Percentiles rank a stretch among this genome's conserved stretches.
phyloP scores from a whole-genome alignment of 225 moss, liverwort and hornwort genomes.

The Marchantia polymorpha region DNA sequence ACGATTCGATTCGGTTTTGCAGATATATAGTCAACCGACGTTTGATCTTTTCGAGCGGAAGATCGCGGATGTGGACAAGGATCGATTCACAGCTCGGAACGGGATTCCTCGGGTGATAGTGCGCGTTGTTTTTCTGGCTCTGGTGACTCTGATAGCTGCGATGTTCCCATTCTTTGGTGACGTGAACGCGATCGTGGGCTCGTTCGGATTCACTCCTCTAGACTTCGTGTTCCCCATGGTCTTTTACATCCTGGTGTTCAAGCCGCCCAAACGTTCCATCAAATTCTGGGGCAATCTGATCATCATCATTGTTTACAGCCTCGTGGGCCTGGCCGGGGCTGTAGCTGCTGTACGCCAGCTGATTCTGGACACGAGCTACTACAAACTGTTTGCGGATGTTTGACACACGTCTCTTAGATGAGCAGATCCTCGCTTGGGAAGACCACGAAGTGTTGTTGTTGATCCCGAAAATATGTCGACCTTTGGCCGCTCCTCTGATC shows the following conservation, averaged over 20 bases:
- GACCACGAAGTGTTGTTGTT: too few relatives aligned
- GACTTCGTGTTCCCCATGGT: constrained; percentile 66
- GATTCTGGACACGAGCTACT: constrained; percentile 41
- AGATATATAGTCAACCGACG: constrained; percentile 70
- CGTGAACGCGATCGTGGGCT: constrained; percentile 55
- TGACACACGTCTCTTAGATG: not conserved
- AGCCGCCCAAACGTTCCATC: constrained; percentile 37
- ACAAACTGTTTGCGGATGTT: constrained; percentile 35
- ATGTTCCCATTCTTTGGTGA: constrained; percentile 72
- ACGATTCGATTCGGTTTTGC: not conserved
- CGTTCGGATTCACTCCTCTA: constrained; percentile 64
- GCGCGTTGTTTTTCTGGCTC: constrained; percentile 42
- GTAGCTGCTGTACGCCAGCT: constrained; percentile 56
- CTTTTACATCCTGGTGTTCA: constrained; percentile 43
- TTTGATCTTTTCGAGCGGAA: constrained; percentile 62
- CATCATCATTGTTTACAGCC: constrained; percentile 38
- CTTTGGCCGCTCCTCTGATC: too few relatives aligned
- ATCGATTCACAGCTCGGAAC: constrained; percentile 38
- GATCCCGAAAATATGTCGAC: too few relatives aligned
- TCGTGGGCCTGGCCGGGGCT: constrained; percentile 53
- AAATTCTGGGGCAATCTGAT: constrained; percentile 53
- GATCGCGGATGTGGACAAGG: constrained; percentile 36
- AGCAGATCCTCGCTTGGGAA: too few relatives aligned
- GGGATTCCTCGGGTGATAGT: constrained; percentile 51
- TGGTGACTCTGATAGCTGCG: constrained; percentile 59